These are phyloP conservation scores for Saccharum spontaneum DNA, from an alignment of 176 grass and related monocot genomes.

Conservation along the genomic window DNA sequence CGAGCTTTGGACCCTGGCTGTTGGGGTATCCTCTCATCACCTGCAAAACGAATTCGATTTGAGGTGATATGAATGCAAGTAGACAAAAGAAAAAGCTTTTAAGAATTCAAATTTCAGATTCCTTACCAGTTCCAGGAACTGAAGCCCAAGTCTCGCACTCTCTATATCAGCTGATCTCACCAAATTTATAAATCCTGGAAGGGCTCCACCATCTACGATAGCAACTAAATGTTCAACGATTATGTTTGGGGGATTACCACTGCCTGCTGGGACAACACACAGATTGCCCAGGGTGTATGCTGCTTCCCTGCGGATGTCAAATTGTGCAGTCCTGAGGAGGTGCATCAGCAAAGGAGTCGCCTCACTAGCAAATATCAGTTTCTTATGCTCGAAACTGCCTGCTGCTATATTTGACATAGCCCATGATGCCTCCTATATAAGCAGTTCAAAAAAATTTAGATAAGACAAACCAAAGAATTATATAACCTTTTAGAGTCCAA, in stretches of 20 bases:
- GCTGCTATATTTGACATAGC: slow-evolving; percentile 89
- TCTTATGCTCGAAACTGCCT: slow-evolving; percentile 81
- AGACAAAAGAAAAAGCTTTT: background rate
- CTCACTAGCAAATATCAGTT: slow-evolving; percentile 74
- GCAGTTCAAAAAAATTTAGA: background rate
- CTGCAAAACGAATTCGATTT: slow-evolving; percentile 39
- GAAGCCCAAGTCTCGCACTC: slow-evolving; percentile 82
- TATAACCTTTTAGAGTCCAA: slow-evolving; percentile 1
- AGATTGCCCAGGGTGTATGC: slow-evolving; percentile 87
- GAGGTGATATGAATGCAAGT: background rate
- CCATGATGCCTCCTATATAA: slow-evolving; percentile 83
- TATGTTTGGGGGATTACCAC: slow-evolving; percentile 51
- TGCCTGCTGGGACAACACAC: slow-evolving; percentile 69
- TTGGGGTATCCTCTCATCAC: slow-evolving; percentile 89
- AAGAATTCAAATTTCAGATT: background rate
- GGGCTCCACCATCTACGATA: slow-evolving; percentile 67
- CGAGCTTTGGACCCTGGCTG: slow-evolving; percentile 71
- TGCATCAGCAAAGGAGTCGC: slow-evolving; percentile 59
- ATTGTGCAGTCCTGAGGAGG: slow-evolving; percentile 60
- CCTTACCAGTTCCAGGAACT: slow-evolving; percentile 88
- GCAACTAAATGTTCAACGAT: slow-evolving; percentile 55
- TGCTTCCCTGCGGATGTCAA: slow-evolving; percentile 87
- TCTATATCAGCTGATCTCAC: slow-evolving; percentile 89
- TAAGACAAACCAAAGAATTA: slow-evolving; percentile 13
- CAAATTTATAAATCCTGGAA: slow-evolving; percentile 79